phyloP scores from a whole-genome alignment of 73 alveolate genomes.

The Paramecium primaurelia region DNA sequence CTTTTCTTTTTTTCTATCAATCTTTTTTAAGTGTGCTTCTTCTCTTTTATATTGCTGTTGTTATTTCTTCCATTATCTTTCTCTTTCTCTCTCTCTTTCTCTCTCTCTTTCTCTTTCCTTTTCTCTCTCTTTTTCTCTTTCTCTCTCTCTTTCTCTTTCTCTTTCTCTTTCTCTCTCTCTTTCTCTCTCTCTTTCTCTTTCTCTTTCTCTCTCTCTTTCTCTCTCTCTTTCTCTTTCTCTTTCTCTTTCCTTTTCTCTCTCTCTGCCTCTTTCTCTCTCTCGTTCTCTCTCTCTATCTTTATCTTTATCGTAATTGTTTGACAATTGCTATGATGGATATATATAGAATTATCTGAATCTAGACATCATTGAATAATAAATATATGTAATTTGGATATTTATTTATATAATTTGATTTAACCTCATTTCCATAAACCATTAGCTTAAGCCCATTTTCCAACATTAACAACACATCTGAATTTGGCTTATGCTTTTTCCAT shows the following conservation, averaged over 20 bases:
- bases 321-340: background rate
- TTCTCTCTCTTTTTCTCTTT: background rate
- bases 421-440: constrained; percentile 44
- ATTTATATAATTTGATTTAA: background rate
- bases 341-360: background rate
- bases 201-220: background rate
- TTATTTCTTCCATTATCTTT: background rate
- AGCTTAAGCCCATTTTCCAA: constrained; percentile 56
- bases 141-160: background rate
- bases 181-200: background rate
- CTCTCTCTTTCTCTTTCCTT: background rate
- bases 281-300: background rate
- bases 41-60: background rate
- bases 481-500: constrained; percentile 66
- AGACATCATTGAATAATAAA: background rate
- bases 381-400: background rate
- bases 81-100: background rate
- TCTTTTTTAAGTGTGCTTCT: background rate
- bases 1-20: background rate
- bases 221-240: background rate
- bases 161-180: background rate
- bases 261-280: too few relatives aligned
- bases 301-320: background rate
- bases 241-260: background rate
- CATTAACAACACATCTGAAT: constrained; percentile 67